Conservation (phyloP, 106 monocot species). For the Acanthochlamys bracteata region DNA sequence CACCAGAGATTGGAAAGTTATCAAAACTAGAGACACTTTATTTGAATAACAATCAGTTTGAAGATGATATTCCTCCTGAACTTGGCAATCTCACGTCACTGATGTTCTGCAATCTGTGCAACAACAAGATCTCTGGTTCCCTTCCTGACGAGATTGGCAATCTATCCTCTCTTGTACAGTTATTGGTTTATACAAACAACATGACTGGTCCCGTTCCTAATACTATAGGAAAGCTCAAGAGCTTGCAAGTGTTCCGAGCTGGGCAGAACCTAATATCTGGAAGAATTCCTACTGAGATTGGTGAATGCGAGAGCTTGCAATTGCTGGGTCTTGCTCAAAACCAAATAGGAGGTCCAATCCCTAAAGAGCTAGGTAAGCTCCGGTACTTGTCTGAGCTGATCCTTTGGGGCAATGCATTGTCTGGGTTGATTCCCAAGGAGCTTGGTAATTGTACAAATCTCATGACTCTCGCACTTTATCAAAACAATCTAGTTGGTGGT, state of each 20-base stretch:
- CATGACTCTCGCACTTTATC: conserved; percentile 63
- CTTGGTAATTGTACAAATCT: conserved; percentile 66
- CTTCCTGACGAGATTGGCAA: conserved; percentile 74
- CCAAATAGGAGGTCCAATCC: conserved; percentile 50
- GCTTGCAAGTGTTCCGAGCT: conserved; percentile 40
- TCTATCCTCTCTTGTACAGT: conserved; percentile 40
- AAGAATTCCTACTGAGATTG: conserved; percentile 58
- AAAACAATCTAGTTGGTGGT: conserved; percentile 66
- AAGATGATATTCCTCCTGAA: conserved; percentile 55
- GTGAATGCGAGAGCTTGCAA: conserved; percentile 44
- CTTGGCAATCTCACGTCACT: conserved; percentile 48
- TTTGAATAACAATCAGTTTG: conserved; percentile 71
- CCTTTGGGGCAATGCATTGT: conserved; percentile 58
- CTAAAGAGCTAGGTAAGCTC: conserved; percentile 61
- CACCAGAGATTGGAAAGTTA: conserved; percentile 59
- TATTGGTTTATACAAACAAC: conserved; percentile 77
- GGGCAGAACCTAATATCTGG: conserved; percentile 83
- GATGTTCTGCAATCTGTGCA: conserved; percentile 54
- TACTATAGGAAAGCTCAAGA: conserved; percentile 69
- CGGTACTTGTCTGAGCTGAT: conserved; percentile 44
- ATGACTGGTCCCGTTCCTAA: conserved; percentile 58
- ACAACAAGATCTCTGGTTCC: conserved; percentile 67
- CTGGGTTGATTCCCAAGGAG: conserved; percentile 60
- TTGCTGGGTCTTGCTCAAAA: conserved; percentile 87
- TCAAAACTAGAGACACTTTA: conserved; percentile 37